Percentiles rank a stretch among this genome's conserved stretches.
Evolutionary conservation across 805 yeast species (phyloP).

Genomic region (Torulaspora indica): DNA sequence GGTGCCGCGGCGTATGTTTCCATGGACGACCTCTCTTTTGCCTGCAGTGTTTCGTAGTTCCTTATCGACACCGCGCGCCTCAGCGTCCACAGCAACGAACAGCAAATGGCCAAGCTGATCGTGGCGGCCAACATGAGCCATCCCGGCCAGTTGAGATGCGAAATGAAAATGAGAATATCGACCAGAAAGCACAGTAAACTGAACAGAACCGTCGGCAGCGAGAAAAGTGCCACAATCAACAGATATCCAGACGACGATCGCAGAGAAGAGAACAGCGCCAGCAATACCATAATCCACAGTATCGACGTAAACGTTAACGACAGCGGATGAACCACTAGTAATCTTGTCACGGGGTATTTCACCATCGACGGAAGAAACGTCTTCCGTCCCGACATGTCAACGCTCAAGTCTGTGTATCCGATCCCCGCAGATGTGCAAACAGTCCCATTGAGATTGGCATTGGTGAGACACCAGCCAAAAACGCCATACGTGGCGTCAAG

Average conservation of each 20-base stretch:
- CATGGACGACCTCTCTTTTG: slow-evolving; percentile 6
- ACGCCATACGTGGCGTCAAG: slow-evolving; percentile 57
- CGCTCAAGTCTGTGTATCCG: slow-evolving; percentile 22
- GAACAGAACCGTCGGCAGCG: slow-evolving; percentile 64
- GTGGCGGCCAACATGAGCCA: slow-evolving; percentile 77
- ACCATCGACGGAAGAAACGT: slow-evolving; percentile 56
- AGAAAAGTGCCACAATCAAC: slow-evolving; percentile 50
- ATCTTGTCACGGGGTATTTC: slow-evolving; percentile 51
- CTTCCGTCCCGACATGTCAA: slow-evolving; percentile 36
- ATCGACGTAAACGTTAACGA: slow-evolving; percentile 52
- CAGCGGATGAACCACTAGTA: slow-evolving; percentile 64
- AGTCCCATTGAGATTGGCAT: not conserved
- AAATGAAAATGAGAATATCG: slow-evolving; percentile 73
- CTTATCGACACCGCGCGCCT: slow-evolving; percentile 53
- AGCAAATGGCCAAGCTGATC: slow-evolving; percentile 55
- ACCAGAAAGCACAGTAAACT: slow-evolving; percentile 72
- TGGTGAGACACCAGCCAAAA: slow-evolving; percentile 55
- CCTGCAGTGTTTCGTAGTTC: slow-evolving; percentile 21
- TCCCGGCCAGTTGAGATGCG: slow-evolving; percentile 74
- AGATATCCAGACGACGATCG: slow-evolving; percentile 41
- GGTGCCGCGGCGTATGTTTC: slow-evolving; percentile 19
- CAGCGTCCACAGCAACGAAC: slow-evolving; percentile 65
- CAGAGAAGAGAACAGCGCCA: slow-evolving; percentile 39
- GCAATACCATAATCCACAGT: slow-evolving; percentile 39
- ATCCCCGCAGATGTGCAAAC: slow-evolving; percentile 20